Conservation (phyloP, 1,284 basidiomycete genomes). For the Irpex rosettiformis region DNA sequence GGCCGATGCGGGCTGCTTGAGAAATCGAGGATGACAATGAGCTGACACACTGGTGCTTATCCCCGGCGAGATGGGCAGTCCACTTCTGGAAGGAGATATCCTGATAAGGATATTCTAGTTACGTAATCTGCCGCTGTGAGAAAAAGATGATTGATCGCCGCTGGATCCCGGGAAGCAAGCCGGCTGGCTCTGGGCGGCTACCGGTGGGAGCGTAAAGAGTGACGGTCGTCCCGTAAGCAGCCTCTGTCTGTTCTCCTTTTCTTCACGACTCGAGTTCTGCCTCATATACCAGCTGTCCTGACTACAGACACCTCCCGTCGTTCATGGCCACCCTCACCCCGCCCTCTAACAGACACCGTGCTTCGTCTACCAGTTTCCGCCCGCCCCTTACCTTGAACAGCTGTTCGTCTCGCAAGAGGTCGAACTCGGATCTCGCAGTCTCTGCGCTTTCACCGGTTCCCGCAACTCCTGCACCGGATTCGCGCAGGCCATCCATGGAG, state of each 20-base stretch:
- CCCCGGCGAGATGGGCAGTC: background rate
- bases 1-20: background rate
- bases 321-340: conserved; percentile 29
- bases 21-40: background rate
- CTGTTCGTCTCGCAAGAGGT: conserved; percentile 48
- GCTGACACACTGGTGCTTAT: background rate
- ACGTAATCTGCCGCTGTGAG: background rate
- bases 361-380: conserved; percentile 59
- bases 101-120: background rate
- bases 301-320: background rate
- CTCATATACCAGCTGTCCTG: background rate
- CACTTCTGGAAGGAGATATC: background rate
- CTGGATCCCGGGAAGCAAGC: background rate
- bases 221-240: background rate
- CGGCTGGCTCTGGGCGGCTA: background rate
- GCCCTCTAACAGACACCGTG: conserved; percentile 45
- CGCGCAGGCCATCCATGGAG: conserved; percentile 20
- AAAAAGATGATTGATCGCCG: background rate
- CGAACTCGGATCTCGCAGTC: conserved; percentile 34
- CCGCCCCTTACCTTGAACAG: conserved; percentile 50
- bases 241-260: conserved; percentile 18
- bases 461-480: conserved; percentile 19
- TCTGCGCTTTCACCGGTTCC: conserved; percentile 25
- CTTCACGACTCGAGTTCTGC: conserved; percentile 14
- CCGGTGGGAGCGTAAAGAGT: conserved; percentile 1